phyloP scores from a whole-genome alignment of 148 eudicot genomes.

The Polygonum aviculare region DNA sequence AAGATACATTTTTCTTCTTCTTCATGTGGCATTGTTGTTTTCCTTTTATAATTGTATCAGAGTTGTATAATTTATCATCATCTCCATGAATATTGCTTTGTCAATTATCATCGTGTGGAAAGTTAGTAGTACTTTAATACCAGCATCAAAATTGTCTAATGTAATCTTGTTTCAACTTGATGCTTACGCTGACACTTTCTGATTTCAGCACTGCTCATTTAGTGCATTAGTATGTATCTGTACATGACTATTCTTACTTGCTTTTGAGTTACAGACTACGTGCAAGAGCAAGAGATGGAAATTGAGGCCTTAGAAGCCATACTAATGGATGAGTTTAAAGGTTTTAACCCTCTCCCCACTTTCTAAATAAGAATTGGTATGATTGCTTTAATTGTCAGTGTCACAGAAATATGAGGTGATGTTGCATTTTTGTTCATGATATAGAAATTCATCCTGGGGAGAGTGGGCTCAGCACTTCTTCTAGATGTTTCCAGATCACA shows the following conservation, averaged over 20 bases:
- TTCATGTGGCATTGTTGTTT: not conserved
- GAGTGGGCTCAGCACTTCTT: constrained; percentile 92
- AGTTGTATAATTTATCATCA: not conserved
- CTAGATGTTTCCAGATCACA: constrained; percentile 69
- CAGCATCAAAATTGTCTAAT: not conserved
- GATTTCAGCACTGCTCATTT: not conserved
- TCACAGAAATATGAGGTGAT: not conserved
- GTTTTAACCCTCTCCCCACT: constrained; percentile 18
- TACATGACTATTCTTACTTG: not conserved
- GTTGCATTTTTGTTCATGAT: constrained; percentile 18
- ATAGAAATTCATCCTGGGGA: constrained; percentile 88
- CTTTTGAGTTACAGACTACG: constrained; percentile 43
- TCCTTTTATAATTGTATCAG: not conserved
- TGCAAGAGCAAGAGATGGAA: constrained; percentile 97
- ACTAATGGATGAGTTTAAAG: constrained; percentile 83
- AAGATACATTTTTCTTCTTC: not conserved
- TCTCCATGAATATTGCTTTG: not conserved
- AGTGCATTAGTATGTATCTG: not conserved
- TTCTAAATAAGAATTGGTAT: not conserved
- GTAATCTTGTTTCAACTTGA: not conserved
- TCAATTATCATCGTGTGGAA: not conserved
- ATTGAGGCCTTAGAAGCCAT: constrained; percentile 89
- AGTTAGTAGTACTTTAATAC: not conserved
- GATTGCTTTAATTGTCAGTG: not conserved
- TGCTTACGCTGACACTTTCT: not conserved